Conservation (phyloP, 2,329 filamentous ascomycete species). For the Drechslerella coelobrocha region DNA sequence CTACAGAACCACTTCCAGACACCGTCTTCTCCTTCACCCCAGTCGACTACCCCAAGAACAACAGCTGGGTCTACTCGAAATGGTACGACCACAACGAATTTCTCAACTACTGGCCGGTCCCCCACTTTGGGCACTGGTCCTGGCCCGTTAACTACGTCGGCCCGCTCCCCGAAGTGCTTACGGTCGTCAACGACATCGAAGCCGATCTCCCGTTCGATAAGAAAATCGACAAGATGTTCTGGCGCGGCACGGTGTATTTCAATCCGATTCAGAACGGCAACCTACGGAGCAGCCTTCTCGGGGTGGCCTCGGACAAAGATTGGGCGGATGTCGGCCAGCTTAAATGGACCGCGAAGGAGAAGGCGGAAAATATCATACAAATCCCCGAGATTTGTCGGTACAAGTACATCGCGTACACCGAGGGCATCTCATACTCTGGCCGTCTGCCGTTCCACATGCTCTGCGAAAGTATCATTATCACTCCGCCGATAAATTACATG, state of each 20-base stretch:
- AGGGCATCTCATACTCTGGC: constrained; percentile 65
- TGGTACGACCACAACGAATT: constrained; percentile 45
- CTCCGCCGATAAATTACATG: constrained; percentile 60
- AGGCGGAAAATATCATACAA: constrained; percentile 60
- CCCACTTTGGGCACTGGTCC: constrained; percentile 50
- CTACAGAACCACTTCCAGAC: constrained; percentile 41
- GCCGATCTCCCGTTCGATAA: constrained; percentile 55
- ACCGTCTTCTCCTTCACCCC: constrained; percentile 48
- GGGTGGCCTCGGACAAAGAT: constrained; percentile 56
- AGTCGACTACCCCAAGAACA: constrained; percentile 46
- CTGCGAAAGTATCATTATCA: constrained; percentile 62
- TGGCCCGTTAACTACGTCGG: constrained; percentile 44
- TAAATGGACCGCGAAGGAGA: constrained; percentile 56
- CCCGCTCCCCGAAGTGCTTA: constrained; percentile 29
- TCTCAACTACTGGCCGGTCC: constrained; percentile 46
- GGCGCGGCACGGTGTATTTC: constrained; percentile 64
- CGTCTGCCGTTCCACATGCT: constrained; percentile 64
- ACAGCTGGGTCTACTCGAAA: constrained; percentile 48
- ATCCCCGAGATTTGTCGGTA: constrained; percentile 65
- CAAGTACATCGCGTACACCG: constrained; percentile 64
- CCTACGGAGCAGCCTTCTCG: constrained; percentile 60
- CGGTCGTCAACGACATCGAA: constrained; percentile 19
- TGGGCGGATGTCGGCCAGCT: constrained; percentile 64
- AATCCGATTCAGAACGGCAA: constrained; percentile 60
- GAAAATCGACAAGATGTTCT: constrained; percentile 55